phyloP scores from a whole-genome alignment of 768 basidiomycete species.

The Boletus rex-veris region DNA sequence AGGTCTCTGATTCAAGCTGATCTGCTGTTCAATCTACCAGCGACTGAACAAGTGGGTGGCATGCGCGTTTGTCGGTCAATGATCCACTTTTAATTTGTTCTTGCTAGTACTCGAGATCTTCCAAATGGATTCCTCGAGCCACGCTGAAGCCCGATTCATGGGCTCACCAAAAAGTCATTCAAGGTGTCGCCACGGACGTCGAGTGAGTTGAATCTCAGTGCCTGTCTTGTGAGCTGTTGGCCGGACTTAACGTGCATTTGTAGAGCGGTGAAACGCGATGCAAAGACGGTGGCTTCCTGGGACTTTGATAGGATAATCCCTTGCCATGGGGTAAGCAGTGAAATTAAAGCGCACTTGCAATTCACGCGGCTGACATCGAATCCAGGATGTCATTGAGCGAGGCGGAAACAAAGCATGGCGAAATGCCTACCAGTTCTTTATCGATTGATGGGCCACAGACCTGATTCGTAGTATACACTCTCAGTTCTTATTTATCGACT shows the following conservation, averaged over 20 bases:
- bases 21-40: conserved; percentile 77
- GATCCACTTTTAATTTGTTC: neutral
- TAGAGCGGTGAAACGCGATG: conserved; percentile 60
- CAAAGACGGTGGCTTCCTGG: conserved; percentile 65
- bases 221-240: neutral
- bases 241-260: neutral
- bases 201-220: conserved; percentile 20
- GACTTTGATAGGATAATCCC: conserved; percentile 72
- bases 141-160: conserved; percentile 31
- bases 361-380: neutral
- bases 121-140: conserved; percentile 28
- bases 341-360: neutral
- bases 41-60: conserved; percentile 62
- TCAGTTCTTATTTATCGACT: neutral
- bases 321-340: conserved; percentile 53
- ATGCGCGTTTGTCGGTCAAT: neutral
- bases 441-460: conserved; percentile 11
- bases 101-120: conserved; percentile 37
- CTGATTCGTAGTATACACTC: neutral
- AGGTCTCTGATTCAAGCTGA: conserved; percentile 80
- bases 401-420: conserved; percentile 56
- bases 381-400: conserved; percentile 59
- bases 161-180: conserved; percentile 27
- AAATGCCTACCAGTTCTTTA: conserved; percentile 36
- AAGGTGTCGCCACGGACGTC: conserved; percentile 20